Evolutionary conservation across 805 yeast genomes (phyloP), one percentile per base, ranked within the genome.

Genomic region (Danielia oregonensis): DNA sequence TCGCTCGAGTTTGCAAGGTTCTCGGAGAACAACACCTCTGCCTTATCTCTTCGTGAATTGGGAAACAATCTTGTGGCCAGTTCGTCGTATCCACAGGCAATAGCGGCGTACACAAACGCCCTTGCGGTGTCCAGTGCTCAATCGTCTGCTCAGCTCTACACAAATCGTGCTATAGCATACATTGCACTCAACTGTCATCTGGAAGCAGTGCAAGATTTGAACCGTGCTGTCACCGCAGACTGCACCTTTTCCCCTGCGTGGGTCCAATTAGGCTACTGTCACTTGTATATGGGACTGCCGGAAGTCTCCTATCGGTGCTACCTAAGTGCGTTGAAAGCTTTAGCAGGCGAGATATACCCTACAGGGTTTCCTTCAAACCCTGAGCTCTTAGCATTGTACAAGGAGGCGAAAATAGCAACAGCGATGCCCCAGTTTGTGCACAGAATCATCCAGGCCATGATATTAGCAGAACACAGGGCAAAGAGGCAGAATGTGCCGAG

Each of bases 221-320:
- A 60, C 35, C 29, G 32, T 11, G 70, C 70, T 0, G 42, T 65
- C 7, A 27, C 31, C 14, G 31, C 43, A 24, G 70, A 65, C 38
- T 42, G 57, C 21, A 48, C 58, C 5, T 63, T 59, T 40, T 55
- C 65, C 4, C 65, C 71, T 2, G 72, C 69, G 5, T 66, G 72
- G 72, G 49, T 63, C 13, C 72, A 66, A 46, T 49, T 66, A 39
- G 70, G 68, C 4, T 66, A 64, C 48, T 65, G 68, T 42, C 68
- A 65, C 28, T 46, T 66, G 24, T 65, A 63, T 43, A 56, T 65
- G 63, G 70, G 70, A 4, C 45, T 46, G 24, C 56, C 63, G 29
- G 40, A 64, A 17, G 30, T 56, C 7, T 59, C 68, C 2, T 46
- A 65, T 28, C 46, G 50, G 31, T 58, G 65, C 39, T 65, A 65